Evolutionary conservation across 2,329 filamentous ascomycete genomes (phyloP).

Genomic region (Chaetomium sp.): DNA sequence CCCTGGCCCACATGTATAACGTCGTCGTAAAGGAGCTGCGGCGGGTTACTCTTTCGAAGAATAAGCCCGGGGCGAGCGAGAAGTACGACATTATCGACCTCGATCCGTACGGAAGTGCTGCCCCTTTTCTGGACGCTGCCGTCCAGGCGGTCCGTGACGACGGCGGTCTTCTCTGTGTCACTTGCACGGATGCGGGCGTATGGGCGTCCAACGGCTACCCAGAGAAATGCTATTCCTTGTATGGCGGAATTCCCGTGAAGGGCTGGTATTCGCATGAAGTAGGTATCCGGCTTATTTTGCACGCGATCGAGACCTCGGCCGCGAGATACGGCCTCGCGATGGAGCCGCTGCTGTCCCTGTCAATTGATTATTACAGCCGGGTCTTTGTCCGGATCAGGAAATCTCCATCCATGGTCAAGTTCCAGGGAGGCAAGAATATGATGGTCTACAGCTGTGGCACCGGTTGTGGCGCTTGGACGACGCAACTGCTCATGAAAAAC

Average conservation of each 20-base stretch:
- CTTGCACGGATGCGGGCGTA: conserved; percentile 93
- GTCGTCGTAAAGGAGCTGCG: conserved; percentile 59
- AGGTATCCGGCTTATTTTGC: conserved; percentile 81
- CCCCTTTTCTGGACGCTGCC: conserved; percentile 88
- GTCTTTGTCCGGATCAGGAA: conserved; percentile 82
- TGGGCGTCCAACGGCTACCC: conserved; percentile 93
- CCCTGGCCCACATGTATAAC: conserved; percentile 87
- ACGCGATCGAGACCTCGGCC: conserved; percentile 77
- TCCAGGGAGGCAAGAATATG: conserved; percentile 89
- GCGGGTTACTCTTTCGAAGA: conserved; percentile 41
- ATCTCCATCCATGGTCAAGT: conserved; percentile 85
- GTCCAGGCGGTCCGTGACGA: conserved; percentile 81
- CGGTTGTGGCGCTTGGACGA: conserved; percentile 90
- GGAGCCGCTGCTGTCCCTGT: conserved; percentile 87
- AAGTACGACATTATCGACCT: conserved; percentile 94
- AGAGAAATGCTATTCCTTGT: conserved; percentile 92
- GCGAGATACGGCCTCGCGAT: conserved; percentile 85
- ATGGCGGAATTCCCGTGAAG: conserved; percentile 86
- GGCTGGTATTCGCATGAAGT: conserved; percentile 85
- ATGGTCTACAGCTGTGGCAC: conserved; percentile 85
- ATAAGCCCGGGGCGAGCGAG: conserved; percentile 46
- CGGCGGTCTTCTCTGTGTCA: conserved; percentile 89
- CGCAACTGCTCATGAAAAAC: conserved; percentile 74
- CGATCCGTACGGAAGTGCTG: conserved; percentile 93
- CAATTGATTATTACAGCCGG: conserved; percentile 92